Percentiles rank a stretch among this genome's conserved stretches.
Evolutionary conservation across 1,284 basidiomycete genomes (phyloP).

Genomic region (Ustilago nuda): DNA sequence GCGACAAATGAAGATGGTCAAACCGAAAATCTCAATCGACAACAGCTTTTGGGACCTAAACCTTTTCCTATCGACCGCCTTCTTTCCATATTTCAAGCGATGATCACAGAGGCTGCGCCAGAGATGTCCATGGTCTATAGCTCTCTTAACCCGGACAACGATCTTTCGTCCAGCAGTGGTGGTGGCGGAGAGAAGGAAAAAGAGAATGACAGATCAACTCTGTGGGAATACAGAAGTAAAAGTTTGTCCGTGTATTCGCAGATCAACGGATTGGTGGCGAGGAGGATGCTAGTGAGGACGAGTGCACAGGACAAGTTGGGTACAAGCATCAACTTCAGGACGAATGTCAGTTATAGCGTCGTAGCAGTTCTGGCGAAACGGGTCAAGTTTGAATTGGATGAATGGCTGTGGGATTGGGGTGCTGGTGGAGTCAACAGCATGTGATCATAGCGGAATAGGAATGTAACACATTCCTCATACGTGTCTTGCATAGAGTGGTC

Average conservation of each 20-base stretch:
- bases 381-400: conserved; percentile 52
- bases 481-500: neutral
- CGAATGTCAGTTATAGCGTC: conserved; percentile 45
- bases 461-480: neutral
- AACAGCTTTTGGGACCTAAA: conserved; percentile 82
- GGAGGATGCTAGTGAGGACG: conserved; percentile 47
- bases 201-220: conserved; percentile 40
- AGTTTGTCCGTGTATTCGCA: conserved; percentile 38
- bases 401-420: conserved; percentile 59
- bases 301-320: conserved; percentile 44
- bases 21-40: conserved; percentile 73
- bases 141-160: conserved; percentile 64
- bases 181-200: conserved; percentile 26
- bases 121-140: conserved; percentile 68
- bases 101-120: conserved; percentile 84
- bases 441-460: conserved; percentile 1
- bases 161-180: neutral
- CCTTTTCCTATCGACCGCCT: conserved; percentile 85
- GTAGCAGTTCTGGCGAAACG: conserved; percentile 38
- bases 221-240: conserved; percentile 46
- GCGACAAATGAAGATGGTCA: conserved; percentile 42
- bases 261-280: conserved; percentile 48
- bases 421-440: conserved; percentile 24
- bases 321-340: conserved; percentile 46
- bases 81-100: conserved; percentile 82